These are phyloP conservation scores for Sordaria brevicollis DNA, from an alignment of 495 filamentous ascomycete genomes.

Conservation along the genomic window DNA sequence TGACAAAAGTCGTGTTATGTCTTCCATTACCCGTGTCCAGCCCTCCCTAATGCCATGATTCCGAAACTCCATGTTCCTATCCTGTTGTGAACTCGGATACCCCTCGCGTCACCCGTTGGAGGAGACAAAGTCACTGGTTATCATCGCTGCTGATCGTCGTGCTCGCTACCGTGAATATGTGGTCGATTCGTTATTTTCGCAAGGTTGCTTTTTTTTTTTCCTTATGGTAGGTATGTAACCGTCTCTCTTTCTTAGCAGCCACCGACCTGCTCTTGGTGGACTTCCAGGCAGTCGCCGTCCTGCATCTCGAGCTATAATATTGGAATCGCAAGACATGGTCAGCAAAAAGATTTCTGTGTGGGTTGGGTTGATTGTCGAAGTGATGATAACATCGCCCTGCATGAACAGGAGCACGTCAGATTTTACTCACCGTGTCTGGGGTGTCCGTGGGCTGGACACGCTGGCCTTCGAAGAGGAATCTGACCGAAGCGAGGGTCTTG, in stretches of 20 bases:
- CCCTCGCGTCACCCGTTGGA: not conserved
- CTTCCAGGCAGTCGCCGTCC: conserved; percentile 93
- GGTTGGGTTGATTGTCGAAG: not conserved
- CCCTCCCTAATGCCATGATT: not conserved
- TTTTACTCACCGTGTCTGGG: conserved; percentile 72
- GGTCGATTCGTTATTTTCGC: not conserved
- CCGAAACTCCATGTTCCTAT: not conserved
- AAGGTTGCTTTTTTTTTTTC: not conserved
- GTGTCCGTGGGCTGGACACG: conserved; percentile 83
- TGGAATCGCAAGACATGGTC: not conserved
- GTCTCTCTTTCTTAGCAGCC: conserved; percentile 31
- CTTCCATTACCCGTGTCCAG: not conserved
- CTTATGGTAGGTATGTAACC: not conserved
- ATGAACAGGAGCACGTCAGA: not conserved
- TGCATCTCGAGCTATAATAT: conserved; percentile 77
- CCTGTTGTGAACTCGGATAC: not conserved
- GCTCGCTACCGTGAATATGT: not conserved
- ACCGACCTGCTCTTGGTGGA: conserved; percentile 97
- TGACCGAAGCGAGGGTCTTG: conserved; percentile 71
- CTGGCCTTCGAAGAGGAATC: conserved; percentile 92
- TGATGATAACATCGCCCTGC: not conserved
- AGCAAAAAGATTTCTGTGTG: not conserved
- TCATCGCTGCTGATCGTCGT: not conserved
- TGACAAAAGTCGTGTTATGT: not conserved
- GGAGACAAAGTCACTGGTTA: not conserved